Evolutionary conservation across 306 rosid species (phyloP), one percentile per base, ranked within the genome.

Genomic region (Echinosophora koreensis): DNA sequence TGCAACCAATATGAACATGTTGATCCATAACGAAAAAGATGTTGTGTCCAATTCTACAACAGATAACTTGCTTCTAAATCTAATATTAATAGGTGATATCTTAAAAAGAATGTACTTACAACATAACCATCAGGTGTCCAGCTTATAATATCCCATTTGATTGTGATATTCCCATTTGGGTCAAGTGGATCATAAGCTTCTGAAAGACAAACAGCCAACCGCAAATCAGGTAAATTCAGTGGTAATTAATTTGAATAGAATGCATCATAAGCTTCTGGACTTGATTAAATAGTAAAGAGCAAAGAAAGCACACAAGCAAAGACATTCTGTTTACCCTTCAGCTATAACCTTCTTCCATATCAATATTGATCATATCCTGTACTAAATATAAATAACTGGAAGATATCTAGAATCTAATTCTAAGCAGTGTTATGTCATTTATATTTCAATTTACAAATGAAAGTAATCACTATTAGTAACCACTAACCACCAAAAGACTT

Each of bases 151-250:
- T 91, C 97, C 97, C 97, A 91, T 82, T 83, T 87, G 85, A 91
- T 84, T 57, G 97, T 89, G 81, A 91, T 84, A 52, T 89, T 91
- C 70, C 93, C 98, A 76, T 66, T 81, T 5, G 98, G 98, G 55
- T 93, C 98, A 55, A 89, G 98, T 49, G 97, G 73, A 88, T 93
- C 98, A 79, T 84, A 93, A 11, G 98, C 97, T 65, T 91, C 98
- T 93, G 94, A 74, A 81, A 72, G 69, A 62, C 4, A 66, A 77
- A 70, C 52, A 73, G 15, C 2, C 44, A 73, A 15, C 5, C 57
- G 9, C n/a, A 69, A 73, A 57, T 15, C 22, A 66, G 64, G 35
- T 34, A 60, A 73, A 28, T 44, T 34, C 35, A 5, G 59, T 15
- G 72, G 39, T 14, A 49, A 38, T 39, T 66, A 30, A 30, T 30